Evolutionary conservation across 768 basidiomycete species (phyloP).

Genomic region (Zangia roseola): DNA sequence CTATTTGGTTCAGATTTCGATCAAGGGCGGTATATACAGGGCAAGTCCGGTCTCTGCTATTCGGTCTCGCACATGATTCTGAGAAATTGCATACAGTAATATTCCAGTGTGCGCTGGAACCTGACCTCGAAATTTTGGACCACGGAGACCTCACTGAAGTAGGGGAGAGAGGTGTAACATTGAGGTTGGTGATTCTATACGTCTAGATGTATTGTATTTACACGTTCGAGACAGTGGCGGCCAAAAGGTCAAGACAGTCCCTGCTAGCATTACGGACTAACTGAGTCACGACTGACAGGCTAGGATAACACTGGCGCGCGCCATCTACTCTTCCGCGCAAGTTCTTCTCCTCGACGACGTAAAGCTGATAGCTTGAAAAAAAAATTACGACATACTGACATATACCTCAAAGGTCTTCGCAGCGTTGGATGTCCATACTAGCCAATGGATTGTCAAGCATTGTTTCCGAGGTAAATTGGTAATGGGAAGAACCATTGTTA

Average conservation of each 20-base stretch:
- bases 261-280: too few species aligned
- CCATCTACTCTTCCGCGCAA: conserved; percentile 55
- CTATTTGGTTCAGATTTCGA: conserved; percentile 8
- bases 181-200: conserved; percentile 31
- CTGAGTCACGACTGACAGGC: conserved; percentile 26
- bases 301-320: conserved; percentile 55
- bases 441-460: conserved; percentile 47
- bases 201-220: too few species aligned
- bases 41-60: neutral
- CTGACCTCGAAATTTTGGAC: conserved; percentile 44
- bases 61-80: too few species aligned
- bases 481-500: conserved; percentile 6
- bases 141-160: conserved; percentile 70
- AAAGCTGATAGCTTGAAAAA: neutral
- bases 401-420: conserved; percentile 38
- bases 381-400: neutral
- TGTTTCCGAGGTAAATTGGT: conserved; percentile 31
- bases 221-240: conserved; percentile 3
- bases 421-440: conserved; percentile 57
- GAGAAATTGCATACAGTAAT: conserved; percentile 24
- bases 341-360: conserved; percentile 75
- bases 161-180: conserved; percentile 65
- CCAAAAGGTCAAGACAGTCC: conserved; percentile 6
- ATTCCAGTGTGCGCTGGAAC: conserved; percentile 39
- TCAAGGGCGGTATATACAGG: conserved; percentile 3